phyloP scores from a whole-genome alignment of 352 stramenopile species.

The Globisporangium nagaii region DNA sequence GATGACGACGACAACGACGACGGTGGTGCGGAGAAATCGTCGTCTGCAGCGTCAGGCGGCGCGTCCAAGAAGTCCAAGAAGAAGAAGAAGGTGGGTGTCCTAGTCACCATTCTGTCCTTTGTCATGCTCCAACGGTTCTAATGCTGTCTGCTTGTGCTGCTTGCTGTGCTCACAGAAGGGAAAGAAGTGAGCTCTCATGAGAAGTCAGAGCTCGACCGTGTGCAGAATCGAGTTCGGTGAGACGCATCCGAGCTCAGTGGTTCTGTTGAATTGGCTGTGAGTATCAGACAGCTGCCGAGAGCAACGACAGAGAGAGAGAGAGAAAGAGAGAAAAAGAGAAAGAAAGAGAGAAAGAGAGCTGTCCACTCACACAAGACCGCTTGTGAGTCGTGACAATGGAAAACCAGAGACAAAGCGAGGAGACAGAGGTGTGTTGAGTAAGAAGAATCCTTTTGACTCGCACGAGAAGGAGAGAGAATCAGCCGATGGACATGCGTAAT shows the following conservation, averaged over 20 bases:
- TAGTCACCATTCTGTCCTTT: no score
- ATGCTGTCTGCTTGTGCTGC: background rate
- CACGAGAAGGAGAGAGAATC: background rate
- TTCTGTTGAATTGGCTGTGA: background rate
- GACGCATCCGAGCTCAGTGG: no score
- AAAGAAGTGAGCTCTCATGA: constrained; percentile 37
- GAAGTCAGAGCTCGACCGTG: background rate
- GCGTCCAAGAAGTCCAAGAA: constrained; percentile 56
- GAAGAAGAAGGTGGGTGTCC: constrained; percentile 60
- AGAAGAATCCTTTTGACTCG: constrained; percentile 3
- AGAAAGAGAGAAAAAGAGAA: no score
- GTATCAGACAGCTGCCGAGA: background rate
- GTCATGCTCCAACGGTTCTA: no score
- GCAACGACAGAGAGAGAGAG: background rate
- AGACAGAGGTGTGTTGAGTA: background rate
- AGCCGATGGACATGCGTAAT: constrained; percentile 17
- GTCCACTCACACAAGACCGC: no score
- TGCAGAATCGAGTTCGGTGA: background rate
- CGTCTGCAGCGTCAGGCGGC: constrained; percentile 20
- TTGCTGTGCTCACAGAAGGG: constrained; percentile 28
- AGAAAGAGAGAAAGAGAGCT: no score
- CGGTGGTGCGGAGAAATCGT: constrained; percentile 17
- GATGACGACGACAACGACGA: constrained; percentile 33
- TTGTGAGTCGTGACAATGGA: no score
- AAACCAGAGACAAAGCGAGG: background rate